These are phyloP conservation scores for Sporothrix luriei DNA, from an alignment of 2,329 filamentous ascomycete genomes.

Conservation along the genomic window DNA sequence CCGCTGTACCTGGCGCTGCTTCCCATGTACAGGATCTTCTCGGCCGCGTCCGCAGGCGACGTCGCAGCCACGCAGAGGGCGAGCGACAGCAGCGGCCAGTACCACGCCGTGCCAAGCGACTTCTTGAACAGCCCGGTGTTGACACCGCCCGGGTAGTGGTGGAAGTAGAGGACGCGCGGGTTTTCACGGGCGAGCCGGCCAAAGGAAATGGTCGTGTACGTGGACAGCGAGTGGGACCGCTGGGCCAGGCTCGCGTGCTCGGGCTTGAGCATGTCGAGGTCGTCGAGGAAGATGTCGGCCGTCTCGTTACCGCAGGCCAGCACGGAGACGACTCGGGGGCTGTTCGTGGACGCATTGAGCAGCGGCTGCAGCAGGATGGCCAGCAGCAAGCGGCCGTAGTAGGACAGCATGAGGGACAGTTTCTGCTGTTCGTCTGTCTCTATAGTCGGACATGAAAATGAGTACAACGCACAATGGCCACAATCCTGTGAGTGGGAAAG, in stretches of 20 bases:
- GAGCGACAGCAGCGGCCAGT: conserved; percentile 16
- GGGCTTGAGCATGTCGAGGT: conserved; percentile 21
- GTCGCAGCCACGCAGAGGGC: neutral
- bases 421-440: neutral
- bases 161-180: conserved; percentile 21
- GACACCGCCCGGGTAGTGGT: conserved; percentile 28
- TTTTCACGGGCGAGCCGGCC: conserved; percentile 6
- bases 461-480: too few relatives aligned
- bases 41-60: conserved; percentile 20
- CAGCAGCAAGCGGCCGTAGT: conserved; percentile 20
- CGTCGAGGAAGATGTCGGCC: conserved; percentile 17
- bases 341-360: conserved; percentile 21
- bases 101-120: conserved; percentile 20
- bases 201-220: conserved; percentile 23
- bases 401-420: conserved; percentile 4
- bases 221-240: conserved; percentile 4
- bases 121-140: conserved; percentile 24
- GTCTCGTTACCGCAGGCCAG: conserved; percentile 24
- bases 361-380: conserved; percentile 13
- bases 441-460: neutral
- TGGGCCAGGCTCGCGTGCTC: neutral
- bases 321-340: conserved; percentile 22
- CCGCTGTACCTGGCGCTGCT: conserved; percentile 25
- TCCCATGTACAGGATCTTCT: conserved; percentile 24
- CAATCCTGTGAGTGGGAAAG: too few relatives aligned